Base-by-base conservation (phyloP, 2,329 filamentous ascomycete genomes). In the Aureobasidium zeae region DNA sequence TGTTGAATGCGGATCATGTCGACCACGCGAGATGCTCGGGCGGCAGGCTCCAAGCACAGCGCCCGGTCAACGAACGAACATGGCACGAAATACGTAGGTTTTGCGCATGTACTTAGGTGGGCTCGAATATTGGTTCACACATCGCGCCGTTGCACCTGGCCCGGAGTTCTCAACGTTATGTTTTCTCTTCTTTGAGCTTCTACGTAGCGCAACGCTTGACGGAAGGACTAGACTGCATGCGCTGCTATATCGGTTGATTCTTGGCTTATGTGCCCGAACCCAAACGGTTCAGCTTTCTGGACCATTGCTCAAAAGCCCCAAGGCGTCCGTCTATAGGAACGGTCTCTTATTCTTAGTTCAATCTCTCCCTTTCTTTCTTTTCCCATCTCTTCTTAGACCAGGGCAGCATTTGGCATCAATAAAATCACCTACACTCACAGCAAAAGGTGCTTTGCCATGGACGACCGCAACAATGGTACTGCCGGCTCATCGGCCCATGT, bases 401-500 rank as follows among this genome's bases (percentile, higher is more conserved):
- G 31, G 20, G 37, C 15, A 25, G 29, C 11, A 19, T 12, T n/a
- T 31, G 37, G 37, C 28, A 31, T 28, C 20, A 25, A 17, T 30
- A 26, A 25, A 32, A 28, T 7, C n/a, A 25, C 28, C 17, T 32
- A 25, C 12, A 11, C 20, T 7, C 8, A 16, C 17, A 11, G 5
- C 15, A 24, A 9, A 20, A 12, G 34, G 30, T 43, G 29, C 39
- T 28, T 28, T 21, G 39, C 39, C 39, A 58, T 58, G 56, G 53
- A 55, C 43, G 50, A 53, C 38, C 25, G 43, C 35, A 48, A 52
- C 48, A 51, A 53, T 45, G 53, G 53, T 41, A 54, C 56, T 33
- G 52, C 50, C 26, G 52, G 54, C 33, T 54, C 50, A 22, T 56
- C 54, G 53, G 57, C 57, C 34, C 56, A 56, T 34, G 57, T 57